Evolutionary conservation across 208 protist genomes (phyloP), one percentile per base, ranked within the genome.

Genomic region (Balamuthia mandrillaris): DNA sequence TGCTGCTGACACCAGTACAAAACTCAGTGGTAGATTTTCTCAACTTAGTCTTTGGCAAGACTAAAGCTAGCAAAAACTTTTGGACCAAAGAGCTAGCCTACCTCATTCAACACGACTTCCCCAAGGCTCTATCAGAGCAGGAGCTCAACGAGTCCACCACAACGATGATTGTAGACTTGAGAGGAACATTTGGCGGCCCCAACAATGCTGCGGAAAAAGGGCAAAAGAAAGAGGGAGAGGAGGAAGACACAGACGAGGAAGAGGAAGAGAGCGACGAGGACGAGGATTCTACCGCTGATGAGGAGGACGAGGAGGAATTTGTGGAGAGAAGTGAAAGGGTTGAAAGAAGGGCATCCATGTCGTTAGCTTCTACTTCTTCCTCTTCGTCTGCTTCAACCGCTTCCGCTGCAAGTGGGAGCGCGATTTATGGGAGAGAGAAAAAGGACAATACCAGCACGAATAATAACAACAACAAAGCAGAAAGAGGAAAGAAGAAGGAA

Each of bases 1-100:
- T 83, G 77, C 77, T 83, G 52, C 77, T 83, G 3, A 83, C 77
- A 4, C 77, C 77, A 24, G 77, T 83, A 31, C 77, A 83, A 35
- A 68, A 83, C 31, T 49, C 77, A 7, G 47, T 83, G 37, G 77
- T 83, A 16, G 77, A 83, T 39, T 83, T 83, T 44, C 35, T 83
- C 35, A 83, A 83, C 77, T 49, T 21, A 24, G 77, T 83, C 52
- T 83, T 83, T 66, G 77, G 77, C 7, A 56, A 83, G 24, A 83
- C 77, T 24, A 65, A 68, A 47, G 77, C 61, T 29, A 56, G 54
- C 21, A 37, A 68, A 21, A 83, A 63, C 37, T 83, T 56, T 24
- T 83, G 77, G 77, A 83, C 61, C n/a, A 39, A 83, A 52, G 74
- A 47, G 49, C 7, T 44, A 14, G 24, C 29, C 24, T 6, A 12